Evolutionary conservation across 805 yeast genomes (phyloP).

Genomic region (Wickerhamiella azymoides): DNA sequence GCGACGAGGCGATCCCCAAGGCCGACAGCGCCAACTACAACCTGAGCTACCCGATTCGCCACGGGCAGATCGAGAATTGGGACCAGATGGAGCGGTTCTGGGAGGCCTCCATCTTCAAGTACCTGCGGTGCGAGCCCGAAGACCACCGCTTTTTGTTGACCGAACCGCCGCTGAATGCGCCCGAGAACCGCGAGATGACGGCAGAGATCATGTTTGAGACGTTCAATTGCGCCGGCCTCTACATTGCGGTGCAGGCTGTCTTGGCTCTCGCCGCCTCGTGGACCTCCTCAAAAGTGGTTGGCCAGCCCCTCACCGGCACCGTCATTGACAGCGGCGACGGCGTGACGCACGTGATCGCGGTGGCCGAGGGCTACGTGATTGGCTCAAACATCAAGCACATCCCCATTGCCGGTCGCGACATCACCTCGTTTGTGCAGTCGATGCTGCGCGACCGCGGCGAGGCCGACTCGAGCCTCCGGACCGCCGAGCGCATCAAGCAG

Average conservation of each 20-base stretch:
- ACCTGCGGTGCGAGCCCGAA: constrained; percentile 95
- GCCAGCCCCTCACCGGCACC: constrained; percentile 92
- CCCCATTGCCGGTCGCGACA: constrained; percentile 98
- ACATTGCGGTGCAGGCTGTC: constrained; percentile 98
- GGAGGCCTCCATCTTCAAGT: constrained; percentile 95
- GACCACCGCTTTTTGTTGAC: constrained; percentile 92
- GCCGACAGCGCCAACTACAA: constrained; percentile 87
- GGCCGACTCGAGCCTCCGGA: constrained; percentile 78
- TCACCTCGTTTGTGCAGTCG: constrained; percentile 84
- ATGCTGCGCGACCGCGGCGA: constrained; percentile 95
- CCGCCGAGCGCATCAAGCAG: constrained; percentile 95
- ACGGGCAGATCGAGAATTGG: constrained; percentile 98
- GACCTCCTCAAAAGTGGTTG: constrained; percentile 92
- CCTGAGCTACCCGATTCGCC: constrained; percentile 82
- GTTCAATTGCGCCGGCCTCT: constrained; percentile 95
- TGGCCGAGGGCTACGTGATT: constrained; percentile 97
- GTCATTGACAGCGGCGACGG: constrained; percentile 99
- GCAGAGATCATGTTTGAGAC: constrained; percentile 99
- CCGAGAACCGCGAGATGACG: constrained; percentile 95
- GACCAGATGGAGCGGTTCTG: constrained; percentile 99
- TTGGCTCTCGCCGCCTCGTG: constrained; percentile 97
- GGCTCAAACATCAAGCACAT: constrained; percentile 95
- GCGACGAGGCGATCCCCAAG: constrained; percentile 86
- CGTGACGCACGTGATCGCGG: constrained; percentile 98
- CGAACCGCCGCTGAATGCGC: constrained; percentile 99